phyloP scores from a whole-genome alignment of 768 basidiomycete species.

The Cyclocybe aegerita region DNA sequence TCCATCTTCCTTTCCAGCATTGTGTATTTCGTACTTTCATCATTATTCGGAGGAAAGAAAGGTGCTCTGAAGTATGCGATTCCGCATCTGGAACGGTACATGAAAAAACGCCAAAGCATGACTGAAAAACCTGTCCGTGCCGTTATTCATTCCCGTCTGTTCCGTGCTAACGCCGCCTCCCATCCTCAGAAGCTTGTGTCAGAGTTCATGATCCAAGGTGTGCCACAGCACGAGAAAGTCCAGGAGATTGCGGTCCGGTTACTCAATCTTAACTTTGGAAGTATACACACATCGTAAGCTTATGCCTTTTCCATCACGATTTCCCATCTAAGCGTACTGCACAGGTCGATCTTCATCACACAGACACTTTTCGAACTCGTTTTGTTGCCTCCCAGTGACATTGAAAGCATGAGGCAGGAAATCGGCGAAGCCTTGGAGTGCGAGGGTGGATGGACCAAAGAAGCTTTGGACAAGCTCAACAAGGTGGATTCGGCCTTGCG shows the following conservation, averaged over 20 bases:
- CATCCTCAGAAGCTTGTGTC: conserved; percentile 21
- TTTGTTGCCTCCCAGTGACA: conserved; percentile 22
- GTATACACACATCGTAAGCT: conserved; percentile 37
- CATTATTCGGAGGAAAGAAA: conserved; percentile 33
- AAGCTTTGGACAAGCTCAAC: conserved; percentile 28
- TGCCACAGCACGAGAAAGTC: conserved; percentile 28
- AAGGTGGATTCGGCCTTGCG: conserved; percentile 36
- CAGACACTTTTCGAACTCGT: conserved; percentile 35
- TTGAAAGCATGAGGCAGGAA: conserved; percentile 31
- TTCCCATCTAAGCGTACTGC: neutral
- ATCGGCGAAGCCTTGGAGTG: conserved; percentile 29
- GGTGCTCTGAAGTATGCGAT: conserved; percentile 26
- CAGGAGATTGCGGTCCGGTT: conserved; percentile 32
- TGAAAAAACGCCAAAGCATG: conserved; percentile 19
- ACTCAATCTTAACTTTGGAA: conserved; percentile 40
- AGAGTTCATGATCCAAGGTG: conserved; percentile 27
- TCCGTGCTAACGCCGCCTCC: neutral
- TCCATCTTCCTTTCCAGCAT: conserved; percentile 15
- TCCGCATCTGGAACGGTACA: conserved; percentile 26
- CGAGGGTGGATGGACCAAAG: conserved; percentile 37
- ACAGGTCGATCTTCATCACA: conserved; percentile 36
- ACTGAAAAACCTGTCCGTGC: conserved; percentile 26
- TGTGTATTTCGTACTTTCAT: conserved; percentile 31
- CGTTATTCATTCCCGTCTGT: neutral
- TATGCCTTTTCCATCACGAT: neutral